Percentiles rank a stretch among this genome's conserved stretches.
These are phyloP conservation scores for Cucumis cinereus DNA, from an alignment of 306 rosid genomes.

Conservation along the genomic window DNA sequence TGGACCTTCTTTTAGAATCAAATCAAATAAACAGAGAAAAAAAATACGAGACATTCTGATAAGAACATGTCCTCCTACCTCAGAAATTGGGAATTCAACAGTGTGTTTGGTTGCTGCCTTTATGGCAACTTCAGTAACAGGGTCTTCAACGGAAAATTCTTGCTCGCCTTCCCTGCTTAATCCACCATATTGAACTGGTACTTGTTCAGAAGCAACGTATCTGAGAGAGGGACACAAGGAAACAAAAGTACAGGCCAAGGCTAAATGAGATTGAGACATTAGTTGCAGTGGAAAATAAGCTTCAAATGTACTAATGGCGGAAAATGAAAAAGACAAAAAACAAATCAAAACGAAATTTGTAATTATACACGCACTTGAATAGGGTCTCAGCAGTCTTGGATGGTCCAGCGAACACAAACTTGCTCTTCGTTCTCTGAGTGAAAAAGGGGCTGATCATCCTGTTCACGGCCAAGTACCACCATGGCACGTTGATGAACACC, in stretches of 20 bases:
- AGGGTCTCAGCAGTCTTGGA: constrained; percentile 72
- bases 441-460: constrained; percentile 42
- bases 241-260: not conserved
- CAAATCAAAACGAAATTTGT: not conserved
- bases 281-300: not conserved
- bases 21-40: not conserved
- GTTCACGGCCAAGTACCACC: constrained; percentile 48
- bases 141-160: constrained; percentile 56
- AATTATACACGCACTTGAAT: constrained; percentile 31
- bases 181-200: constrained; percentile 85
- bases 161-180: constrained; percentile 60
- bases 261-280: not conserved
- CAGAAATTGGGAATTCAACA: constrained; percentile 58
- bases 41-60: not conserved
- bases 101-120: constrained; percentile 61
- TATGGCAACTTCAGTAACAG: constrained; percentile 57
- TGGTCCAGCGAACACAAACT: constrained; percentile 78
- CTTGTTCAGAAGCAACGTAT: constrained; percentile 69
- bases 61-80: constrained; percentile 29
- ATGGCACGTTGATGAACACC: constrained; percentile 48
- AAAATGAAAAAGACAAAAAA: not conserved
- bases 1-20: not conserved
- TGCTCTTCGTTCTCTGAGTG: constrained; percentile 69
- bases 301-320: not conserved
- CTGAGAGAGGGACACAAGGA: constrained; percentile 19